Evolutionary conservation across 768 basidiomycete species (phyloP), one percentile per base, ranked within the genome.

Genomic region (Leccinum sublutescens): DNA sequence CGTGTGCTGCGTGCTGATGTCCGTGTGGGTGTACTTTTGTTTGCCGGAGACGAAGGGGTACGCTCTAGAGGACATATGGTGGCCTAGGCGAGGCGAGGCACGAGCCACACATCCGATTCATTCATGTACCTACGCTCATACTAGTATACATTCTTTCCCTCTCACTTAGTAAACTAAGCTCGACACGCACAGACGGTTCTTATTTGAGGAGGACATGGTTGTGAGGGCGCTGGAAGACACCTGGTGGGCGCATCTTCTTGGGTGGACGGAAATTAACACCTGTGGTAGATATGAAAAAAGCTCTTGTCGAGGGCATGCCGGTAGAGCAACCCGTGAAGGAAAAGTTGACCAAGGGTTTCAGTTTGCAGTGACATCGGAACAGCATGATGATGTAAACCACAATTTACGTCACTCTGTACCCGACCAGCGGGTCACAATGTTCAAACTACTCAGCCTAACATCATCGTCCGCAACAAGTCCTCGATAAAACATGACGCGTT

Each of bases 1-100:
- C 8, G 5, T 58, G 52, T 68, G 65, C 50, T 77, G 72, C 56
- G 17, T 76, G 34, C 47, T 73, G 50, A 72, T 77, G 68, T 66
- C 70, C 40, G 56, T 48, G 8, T 79, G 73, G 75, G 70, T 70
- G 25, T 75, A 75, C 62, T 62, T 78, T 51, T 71, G 69, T 62
- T 61, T 79, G 34, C 78, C 78, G 19, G 78, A 79, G 67, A 79
- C 78, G 10, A 76, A 62, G 52, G 74, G 76, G 33, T 71, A 74
- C 48, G 71, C 73, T 14, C 61, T 78, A 43, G 77, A 78, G 65
- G 77, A 78, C 54, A 73, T 78, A 47, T 66, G 71, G 47, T 72
- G n/a, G n/a, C n/a, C n/a, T n/a, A n/a, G n/a, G n/a, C n/a, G n/a
- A n/a, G n/a, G n/a, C n/a, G n/a, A n/a, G n/a, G n/a, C n/a, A n/a